Evolutionary conservation across 495 filamentous ascomycete species (phyloP), one percentile per base, ranked within the genome.

Genomic region (Aspergillus cristatus): DNA sequence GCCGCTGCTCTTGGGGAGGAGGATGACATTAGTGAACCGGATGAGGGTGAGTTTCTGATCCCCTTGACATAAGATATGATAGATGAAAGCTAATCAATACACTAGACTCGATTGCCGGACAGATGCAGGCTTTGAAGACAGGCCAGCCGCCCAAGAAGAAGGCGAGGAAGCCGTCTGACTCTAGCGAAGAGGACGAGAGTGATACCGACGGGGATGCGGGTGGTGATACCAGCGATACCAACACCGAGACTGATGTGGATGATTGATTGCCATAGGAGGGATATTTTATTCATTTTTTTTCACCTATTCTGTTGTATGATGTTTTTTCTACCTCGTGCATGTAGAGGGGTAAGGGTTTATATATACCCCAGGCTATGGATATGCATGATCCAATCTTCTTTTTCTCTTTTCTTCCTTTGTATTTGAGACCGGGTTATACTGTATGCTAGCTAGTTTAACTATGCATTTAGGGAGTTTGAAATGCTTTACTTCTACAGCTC

Each of bases 21-120:
- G 43, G 91, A 96, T 50, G 90, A 96, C 50, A 96, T 96, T 46
- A 93, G 85, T 57, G 91, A 98, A 58, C 90, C 93, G 7, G 91
- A 97, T 53, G 91, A 96, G 69, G 91, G 91, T 94, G 70, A 68
- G 78, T 26, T 40, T 34, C 28, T 30, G 29, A 20, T 15, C 20
- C 22, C 22, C n/a, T n/a, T n/a, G n/a, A 24, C 4, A 24, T 24
- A n/a, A 39, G 8, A 18, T 40, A 24, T 2, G 24, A 25, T 26
- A 41, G 28, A 17, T 32, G 29, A 50, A 37, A 43, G 31, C 48
- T 59, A 47, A 56, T 60, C 67, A 45, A 28, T 11, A 20, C 24
- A 41, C 26, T 39, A 97, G 91, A 96, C 65, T 88, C 91, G 2
- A 69, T 98, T 51, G 90, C 88, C 15, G 93, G 91, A 37, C 86